A percentile compares a stretch with the other conserved stretches of the same genome.
Evolutionary conservation across 306 rosid genomes (phyloP).

Genomic region (Dryas drummondii): DNA sequence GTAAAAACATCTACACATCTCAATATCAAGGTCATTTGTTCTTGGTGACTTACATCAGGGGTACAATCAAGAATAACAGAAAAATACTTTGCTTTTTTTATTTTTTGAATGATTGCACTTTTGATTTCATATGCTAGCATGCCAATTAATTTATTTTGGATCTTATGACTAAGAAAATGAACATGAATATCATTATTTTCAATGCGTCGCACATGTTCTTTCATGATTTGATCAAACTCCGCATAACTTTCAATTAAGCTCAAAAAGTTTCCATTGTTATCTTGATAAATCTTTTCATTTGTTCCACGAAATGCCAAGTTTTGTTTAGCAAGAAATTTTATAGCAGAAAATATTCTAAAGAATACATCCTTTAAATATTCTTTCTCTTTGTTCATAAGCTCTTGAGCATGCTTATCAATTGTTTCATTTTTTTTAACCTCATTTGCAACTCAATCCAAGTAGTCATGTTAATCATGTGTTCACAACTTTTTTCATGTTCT

Average conservation of each 20-base stretch:
- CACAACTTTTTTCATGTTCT: not conserved
- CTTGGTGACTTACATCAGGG: slow-evolving; percentile 1
- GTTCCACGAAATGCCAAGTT: not conserved
- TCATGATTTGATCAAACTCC: slow-evolving; percentile 4
- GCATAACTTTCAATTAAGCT: not conserved
- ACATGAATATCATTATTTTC: slow-evolving; percentile 7
- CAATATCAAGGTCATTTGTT: not conserved
- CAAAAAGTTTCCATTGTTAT: not conserved
- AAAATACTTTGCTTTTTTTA: not conserved
- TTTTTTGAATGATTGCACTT: not conserved
- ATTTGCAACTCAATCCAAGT: not conserved
- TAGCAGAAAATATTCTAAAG: not conserved
- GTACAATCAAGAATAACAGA: not conserved
- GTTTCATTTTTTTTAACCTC: slow-evolving; percentile 2
- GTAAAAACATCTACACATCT: not conserved
- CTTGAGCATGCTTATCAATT: slow-evolving; percentile 1
- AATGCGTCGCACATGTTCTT: not conserved
- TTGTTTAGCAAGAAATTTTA: not conserved
- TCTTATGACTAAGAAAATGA: slow-evolving; percentile 1
- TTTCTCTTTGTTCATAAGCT: not conserved
- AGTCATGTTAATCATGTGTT: not conserved
- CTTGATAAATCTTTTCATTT: not conserved
- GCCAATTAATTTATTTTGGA: not conserved
- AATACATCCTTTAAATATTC: slow-evolving; percentile 7
- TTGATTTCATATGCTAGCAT: not conserved